Percentiles rank a stretch among this genome's conserved stretches.
Evolutionary conservation across 768 basidiomycete species (phyloP).

Genomic region (Mycena pura): DNA sequence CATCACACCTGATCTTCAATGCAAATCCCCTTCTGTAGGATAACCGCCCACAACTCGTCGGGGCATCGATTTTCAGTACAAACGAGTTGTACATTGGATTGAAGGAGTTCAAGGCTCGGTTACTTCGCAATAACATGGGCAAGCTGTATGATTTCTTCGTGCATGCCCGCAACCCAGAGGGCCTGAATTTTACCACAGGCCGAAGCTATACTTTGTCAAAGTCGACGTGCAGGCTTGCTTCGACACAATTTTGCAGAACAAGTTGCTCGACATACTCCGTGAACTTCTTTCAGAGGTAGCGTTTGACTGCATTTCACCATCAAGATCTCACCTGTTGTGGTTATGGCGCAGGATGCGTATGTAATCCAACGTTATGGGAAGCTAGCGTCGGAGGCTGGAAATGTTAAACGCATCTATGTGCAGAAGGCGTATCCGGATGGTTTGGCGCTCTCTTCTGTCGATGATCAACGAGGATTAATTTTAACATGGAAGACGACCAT

Average conservation of each 20-base stretch:
- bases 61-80: constrained; percentile 82
- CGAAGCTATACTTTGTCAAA: constrained; percentile 94
- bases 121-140: constrained; percentile 50
- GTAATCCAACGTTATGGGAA: constrained; percentile 74
- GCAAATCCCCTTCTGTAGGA: constrained; percentile 48
- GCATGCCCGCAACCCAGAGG: background rate
- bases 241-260: constrained; percentile 93
- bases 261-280: constrained; percentile 77
- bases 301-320: background rate
- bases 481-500: constrained; percentile 63
- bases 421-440: constrained; percentile 75
- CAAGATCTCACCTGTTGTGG: background rate
- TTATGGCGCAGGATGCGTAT: constrained; percentile 65
- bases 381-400: constrained; percentile 61
- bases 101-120: constrained; percentile 68
- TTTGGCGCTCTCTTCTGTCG: constrained; percentile 30
- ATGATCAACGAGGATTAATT: background rate
- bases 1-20: background rate
- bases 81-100: constrained; percentile 83
- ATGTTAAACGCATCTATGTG: constrained; percentile 60
- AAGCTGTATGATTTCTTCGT: constrained; percentile 51
- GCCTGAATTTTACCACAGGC: constrained; percentile 50
- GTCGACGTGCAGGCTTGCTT: constrained; percentile 96
- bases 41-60: constrained; percentile 66
- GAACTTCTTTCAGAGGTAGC: constrained; percentile 75